phyloP scores from a whole-genome alignment of 2,329 filamentous ascomycete species.

The Fusarium brachygibbosum region DNA sequence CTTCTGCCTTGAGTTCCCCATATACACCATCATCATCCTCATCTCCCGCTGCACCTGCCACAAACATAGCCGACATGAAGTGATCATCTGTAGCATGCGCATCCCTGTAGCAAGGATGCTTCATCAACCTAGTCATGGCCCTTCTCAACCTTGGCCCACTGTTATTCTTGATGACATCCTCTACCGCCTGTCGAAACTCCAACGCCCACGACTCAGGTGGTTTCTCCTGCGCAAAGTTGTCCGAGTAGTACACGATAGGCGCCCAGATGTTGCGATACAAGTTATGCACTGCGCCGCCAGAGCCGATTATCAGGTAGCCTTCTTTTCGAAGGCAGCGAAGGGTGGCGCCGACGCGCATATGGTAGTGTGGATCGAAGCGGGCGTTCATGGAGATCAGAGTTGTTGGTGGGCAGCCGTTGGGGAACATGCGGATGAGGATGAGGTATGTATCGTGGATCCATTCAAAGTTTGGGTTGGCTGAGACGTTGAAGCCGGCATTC shows the following conservation, averaged over 20 bases:
- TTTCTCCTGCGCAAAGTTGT: slow-evolving; percentile 30
- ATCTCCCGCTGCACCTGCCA: slow-evolving; percentile 68
- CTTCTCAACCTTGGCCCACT: slow-evolving; percentile 64
- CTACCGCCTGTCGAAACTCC: slow-evolving; percentile 74
- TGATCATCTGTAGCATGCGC: slow-evolving; percentile 79
- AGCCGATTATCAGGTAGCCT: slow-evolving; percentile 66
- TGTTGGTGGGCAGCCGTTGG: slow-evolving; percentile 72
- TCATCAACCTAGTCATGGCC: slow-evolving; percentile 73
- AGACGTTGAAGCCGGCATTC: slow-evolving; percentile 66
- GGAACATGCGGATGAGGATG: slow-evolving; percentile 78
- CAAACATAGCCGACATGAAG: slow-evolving; percentile 75
- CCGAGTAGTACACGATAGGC: slow-evolving; percentile 65
- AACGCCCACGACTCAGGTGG: slow-evolving; percentile 64
- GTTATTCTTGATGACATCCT: slow-evolving; percentile 65
- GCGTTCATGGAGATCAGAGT: slow-evolving; percentile 56
- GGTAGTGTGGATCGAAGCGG: slow-evolving; percentile 45
- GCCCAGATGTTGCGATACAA: slow-evolving; percentile 76
- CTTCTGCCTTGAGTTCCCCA: slow-evolving; percentile 67
- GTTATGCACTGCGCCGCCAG: slow-evolving; percentile 76
- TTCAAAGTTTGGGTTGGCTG: slow-evolving; percentile 69
- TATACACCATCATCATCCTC: slow-evolving; percentile 59
- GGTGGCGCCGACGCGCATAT: slow-evolving; percentile 38
- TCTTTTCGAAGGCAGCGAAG: slow-evolving; percentile 28
- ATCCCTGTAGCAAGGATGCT: slow-evolving; percentile 74
- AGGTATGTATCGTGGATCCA: slow-evolving; percentile 82